Conservation (phyloP, 2,329 filamentous ascomycete species). For the Purpureocillium lavendulum region DNA sequence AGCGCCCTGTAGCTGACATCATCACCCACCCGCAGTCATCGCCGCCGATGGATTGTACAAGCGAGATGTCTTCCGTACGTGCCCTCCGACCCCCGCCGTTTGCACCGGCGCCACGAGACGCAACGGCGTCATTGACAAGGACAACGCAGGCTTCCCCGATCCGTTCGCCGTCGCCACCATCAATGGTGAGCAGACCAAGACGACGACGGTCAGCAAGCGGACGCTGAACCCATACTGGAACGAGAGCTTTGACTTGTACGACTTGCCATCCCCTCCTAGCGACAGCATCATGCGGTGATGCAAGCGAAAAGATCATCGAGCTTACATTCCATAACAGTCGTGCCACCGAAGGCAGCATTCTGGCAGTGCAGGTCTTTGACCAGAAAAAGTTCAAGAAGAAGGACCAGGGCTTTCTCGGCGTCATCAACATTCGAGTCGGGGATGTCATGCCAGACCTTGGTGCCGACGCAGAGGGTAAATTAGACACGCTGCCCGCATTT, state of each 20-base stretch:
- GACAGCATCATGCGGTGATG: constrained; percentile 3
- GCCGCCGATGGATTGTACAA: constrained; percentile 98
- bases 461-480: constrained; percentile 80
- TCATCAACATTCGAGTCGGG: constrained; percentile 94
- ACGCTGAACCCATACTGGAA: constrained; percentile 99
- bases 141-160: constrained; percentile 75
- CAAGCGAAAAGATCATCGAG: too few relatives aligned
- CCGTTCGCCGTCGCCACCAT: constrained; percentile 96
- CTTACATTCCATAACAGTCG: constrained; percentile 43
- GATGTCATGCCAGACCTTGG: constrained; percentile 81
- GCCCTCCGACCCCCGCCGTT: not conserved
- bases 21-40: constrained; percentile 81
- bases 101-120: not conserved
- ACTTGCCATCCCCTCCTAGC: constrained; percentile 3
- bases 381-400: constrained; percentile 99
- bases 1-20: constrained; percentile 25
- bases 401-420: constrained; percentile 96
- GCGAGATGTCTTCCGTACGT: constrained; percentile 96
- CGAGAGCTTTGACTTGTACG: constrained; percentile 96
- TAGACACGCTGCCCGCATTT: constrained; percentile 3
- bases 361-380: constrained; percentile 97
- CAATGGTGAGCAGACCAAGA: constrained; percentile 96
- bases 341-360: constrained; percentile 89
- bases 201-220: constrained; percentile 94
- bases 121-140: constrained; percentile 16